Percentiles rank a stretch among this genome's conserved stretches.
phyloP scores from a whole-genome alignment of 495 filamentous ascomycete genomes.

The Penicillium herquei region DNA sequence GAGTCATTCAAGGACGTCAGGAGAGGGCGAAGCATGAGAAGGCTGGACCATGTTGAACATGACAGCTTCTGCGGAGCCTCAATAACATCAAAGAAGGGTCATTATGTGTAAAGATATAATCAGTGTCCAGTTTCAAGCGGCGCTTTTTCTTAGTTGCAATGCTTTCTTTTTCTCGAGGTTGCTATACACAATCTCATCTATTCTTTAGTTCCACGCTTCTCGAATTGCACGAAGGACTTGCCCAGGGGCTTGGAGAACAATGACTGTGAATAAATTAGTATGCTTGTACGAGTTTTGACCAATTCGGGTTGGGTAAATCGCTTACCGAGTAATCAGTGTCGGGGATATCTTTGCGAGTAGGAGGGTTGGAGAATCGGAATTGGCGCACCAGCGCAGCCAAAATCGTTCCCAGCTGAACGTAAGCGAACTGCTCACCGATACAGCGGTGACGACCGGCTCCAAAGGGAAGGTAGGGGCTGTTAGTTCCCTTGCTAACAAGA shows the following conservation, averaged over 20 bases:
- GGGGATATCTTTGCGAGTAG: constrained; percentile 32
- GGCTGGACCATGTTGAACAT: neutral
- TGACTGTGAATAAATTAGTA: constrained; percentile 33
- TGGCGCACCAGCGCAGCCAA: constrained; percentile 45
- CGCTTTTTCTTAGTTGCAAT: neutral
- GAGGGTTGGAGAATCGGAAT: constrained; percentile 41
- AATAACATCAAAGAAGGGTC: constrained; percentile 8
- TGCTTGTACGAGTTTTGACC: neutral
- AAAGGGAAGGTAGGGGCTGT: constrained; percentile 56
- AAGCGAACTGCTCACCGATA: constrained; percentile 58
- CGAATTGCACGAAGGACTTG: constrained; percentile 42
- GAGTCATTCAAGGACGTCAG: constrained; percentile 12
- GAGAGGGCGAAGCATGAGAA: neutral
- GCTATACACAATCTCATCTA: constrained; percentile 15
- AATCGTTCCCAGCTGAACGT: constrained; percentile 51
- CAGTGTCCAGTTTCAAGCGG: neutral
- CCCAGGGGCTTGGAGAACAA: constrained; percentile 51
- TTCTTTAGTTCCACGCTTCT: constrained; percentile 39
- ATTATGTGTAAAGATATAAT: constrained; percentile 14
- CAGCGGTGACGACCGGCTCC: constrained; percentile 57
- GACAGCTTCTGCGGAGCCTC: neutral
- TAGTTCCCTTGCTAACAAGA: constrained; percentile 49
- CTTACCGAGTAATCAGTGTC: constrained; percentile 53
- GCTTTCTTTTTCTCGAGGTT: neutral
- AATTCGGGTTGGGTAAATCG: neutral